Base-by-base conservation (phyloP, 441 rosid species). In the Kokia cookei region DNA sequence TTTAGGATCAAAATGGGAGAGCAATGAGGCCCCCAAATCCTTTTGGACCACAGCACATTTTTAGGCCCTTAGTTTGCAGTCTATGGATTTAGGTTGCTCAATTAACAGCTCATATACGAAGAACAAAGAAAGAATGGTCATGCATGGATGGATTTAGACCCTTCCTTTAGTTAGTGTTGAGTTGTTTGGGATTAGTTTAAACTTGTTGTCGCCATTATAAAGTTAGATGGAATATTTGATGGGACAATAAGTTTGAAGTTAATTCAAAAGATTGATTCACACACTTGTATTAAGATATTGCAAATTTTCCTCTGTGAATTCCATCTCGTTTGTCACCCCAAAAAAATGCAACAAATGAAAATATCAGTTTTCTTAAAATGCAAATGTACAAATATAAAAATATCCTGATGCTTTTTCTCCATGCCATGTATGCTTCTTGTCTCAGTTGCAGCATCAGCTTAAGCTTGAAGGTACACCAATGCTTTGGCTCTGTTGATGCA, bases 401-500 rank as follows among this genome's bases (percentile, higher is more conserved):
- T 35, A 43, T 42, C 67, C 45, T 57, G 66, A 8, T 59, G 55
- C 22, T 73, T 69, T 60, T 48, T 59, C 66, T 61, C 29, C 57
- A 60, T 13, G 40, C 27, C 10, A 24, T 35, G 75, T 47, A n/a
- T 35, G 75, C 54, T 76, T 55, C n/a, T 26, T 59, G 5, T 26
- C 22, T 55, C 27, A 14, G 40, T 35, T 35, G 40, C 51, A 13
- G 51, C n/a, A 5, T 6, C 7, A 60, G 12, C 57, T 76, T 67
- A 29, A 78, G 78, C 60, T 51, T 29, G 69, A 69, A 57, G 65
- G 42, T 35, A 14, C 62, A 54, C 43, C 74, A 26, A 47, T 11
- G 42, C 37, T 66, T 48, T 27, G 40, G 0, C 15, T 66, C 69
- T 60, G 77, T 12, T 76, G 89, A 65, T 86, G 88, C 35, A 72